A percentile compares a stretch with the other conserved stretches of the same genome.
These are phyloP conservation scores for Fomitiporia mediterranea DNA, from an alignment of 1,284 basidiomycete genomes.

Conservation along the genomic window DNA sequence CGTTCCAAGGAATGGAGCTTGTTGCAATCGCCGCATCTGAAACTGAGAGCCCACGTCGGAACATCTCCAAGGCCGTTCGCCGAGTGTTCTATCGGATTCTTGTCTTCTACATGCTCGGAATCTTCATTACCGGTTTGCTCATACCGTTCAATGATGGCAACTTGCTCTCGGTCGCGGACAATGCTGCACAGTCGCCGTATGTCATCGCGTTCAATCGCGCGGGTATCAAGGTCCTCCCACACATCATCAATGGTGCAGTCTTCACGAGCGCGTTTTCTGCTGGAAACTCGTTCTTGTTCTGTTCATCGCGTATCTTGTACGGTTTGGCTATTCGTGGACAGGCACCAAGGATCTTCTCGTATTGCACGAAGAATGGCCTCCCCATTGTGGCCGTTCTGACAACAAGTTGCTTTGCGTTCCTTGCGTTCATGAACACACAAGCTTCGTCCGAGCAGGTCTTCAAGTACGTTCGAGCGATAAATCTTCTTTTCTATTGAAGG, in stretches of 20 bases:
- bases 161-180: conserved; percentile 49
- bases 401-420: conserved; percentile 38
- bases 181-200: conserved; percentile 69
- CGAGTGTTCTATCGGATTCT: conserved; percentile 78
- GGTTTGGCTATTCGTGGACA: conserved; percentile 77
- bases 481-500: conserved; percentile 15
- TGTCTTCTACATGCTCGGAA: conserved; percentile 71
- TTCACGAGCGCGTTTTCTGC: conserved; percentile 80
- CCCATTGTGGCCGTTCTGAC: conserved; percentile 47
- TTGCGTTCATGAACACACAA: conserved; percentile 48
- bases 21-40: conserved; percentile 77
- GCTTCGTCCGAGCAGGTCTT: conserved; percentile 34
- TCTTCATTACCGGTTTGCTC: conserved; percentile 75
- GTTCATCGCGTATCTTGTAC: conserved; percentile 78
- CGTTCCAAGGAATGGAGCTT: conserved; percentile 80
- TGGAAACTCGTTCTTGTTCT: conserved; percentile 78
- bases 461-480: conserved; percentile 31
- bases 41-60: conserved; percentile 69
- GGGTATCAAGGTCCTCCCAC: conserved; percentile 68
- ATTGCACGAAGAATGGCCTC: conserved; percentile 71
- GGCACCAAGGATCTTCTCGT: conserved; percentile 56
- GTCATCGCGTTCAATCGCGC: conserved; percentile 80
- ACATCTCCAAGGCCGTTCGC: conserved; percentile 75
- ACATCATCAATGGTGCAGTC: conserved; percentile 64
- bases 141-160: conserved; percentile 66